Conservation (phyloP, 2,329 filamentous ascomycete genomes). For the Monosporascus sp. region DNA sequence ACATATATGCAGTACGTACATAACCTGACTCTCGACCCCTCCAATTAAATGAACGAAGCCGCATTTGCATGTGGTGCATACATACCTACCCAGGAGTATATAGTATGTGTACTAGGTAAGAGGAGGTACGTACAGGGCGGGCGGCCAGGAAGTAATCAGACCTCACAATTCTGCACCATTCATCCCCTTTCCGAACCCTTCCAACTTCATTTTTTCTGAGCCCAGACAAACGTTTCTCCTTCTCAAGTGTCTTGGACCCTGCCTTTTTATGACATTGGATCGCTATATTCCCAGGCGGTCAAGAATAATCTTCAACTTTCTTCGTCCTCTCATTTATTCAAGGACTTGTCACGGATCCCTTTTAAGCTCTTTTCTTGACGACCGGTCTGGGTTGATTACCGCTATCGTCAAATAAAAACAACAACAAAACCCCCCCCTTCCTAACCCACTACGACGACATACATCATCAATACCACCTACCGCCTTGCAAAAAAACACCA, state of each 20-base stretch:
- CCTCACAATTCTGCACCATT: slow-evolving; percentile 18
- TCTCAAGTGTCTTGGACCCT: slow-evolving; percentile 2
- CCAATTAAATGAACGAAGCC: too few relatives aligned
- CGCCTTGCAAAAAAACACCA: neutral
- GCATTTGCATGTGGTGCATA: too few relatives aligned
- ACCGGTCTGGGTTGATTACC: neutral
- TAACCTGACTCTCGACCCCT: too few relatives aligned
- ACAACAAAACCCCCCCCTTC: neutral
- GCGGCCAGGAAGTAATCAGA: neutral
- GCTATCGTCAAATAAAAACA: neutral
- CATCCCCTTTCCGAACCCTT: slow-evolving; percentile 16
- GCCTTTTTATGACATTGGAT: neutral
- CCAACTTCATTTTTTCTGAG: slow-evolving; percentile 13
- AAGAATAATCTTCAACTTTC: neutral
- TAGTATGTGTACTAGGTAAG: too few relatives aligned
- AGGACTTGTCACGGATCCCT: neutral
- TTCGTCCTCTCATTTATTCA: slow-evolving; percentile 1
- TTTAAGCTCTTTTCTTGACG: neutral
- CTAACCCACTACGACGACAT: neutral
- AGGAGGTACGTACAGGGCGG: neutral
- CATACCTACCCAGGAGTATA: too few relatives aligned
- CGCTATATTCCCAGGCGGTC: neutral
- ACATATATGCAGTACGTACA: too few relatives aligned
- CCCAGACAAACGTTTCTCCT: slow-evolving; percentile 11
- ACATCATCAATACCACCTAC: neutral